Base-by-base conservation (phyloP, 257 asterid genomes). In the Rhazya stricta region DNA sequence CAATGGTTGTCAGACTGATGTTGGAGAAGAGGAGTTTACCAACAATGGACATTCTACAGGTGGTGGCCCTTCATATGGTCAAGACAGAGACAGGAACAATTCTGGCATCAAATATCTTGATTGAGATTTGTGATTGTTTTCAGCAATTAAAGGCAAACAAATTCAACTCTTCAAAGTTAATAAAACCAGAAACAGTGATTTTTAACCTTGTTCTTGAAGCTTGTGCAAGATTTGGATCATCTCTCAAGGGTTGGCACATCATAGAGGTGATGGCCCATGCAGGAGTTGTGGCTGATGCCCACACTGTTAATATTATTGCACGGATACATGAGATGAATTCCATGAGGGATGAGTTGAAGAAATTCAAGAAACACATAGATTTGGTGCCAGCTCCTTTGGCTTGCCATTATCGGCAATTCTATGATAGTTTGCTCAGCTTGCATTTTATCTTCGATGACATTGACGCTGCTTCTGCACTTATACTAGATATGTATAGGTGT, bases 171-270 rank as follows among this genome's bases (percentile, higher is more conserved):
- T 23, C 74, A 4, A 87, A 74, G 79, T 67, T 83, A 79, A 82
- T 78, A 53, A 88, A 77, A 82, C 89, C 90, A 4, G 90, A 88
- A 74, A 80, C 83, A 12, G 48, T 81, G 77, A 78, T 90, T 56
- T 94, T 90, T 77, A 92, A 92, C 84, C 92, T 92, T 68, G 88
- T 94, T 83, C 95, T 94, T 68, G 90, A 90, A 84, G 92, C 89
- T 21, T 92, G 97, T 78, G 88, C 79, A 79, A 86, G 91, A 76
- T 92, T 85, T 68, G 86, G 86, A 75, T 85, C 90, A 29, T 83
- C 90, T 71, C 82, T 84, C 74, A 92, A 86, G 78, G 96, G 90
- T 69, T 92, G 85, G 60, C 86, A 74, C 80, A 79, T 90, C 72
- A 82, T 92, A 58, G 99, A 90, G 89, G 80, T 89, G 72, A 92